A percentile compares a stretch with the other conserved stretches of the same genome.
Evolutionary conservation across 2,329 filamentous ascomycete genomes (phyloP).

Genomic region (Myriosclerotinia duriaeana): DNA sequence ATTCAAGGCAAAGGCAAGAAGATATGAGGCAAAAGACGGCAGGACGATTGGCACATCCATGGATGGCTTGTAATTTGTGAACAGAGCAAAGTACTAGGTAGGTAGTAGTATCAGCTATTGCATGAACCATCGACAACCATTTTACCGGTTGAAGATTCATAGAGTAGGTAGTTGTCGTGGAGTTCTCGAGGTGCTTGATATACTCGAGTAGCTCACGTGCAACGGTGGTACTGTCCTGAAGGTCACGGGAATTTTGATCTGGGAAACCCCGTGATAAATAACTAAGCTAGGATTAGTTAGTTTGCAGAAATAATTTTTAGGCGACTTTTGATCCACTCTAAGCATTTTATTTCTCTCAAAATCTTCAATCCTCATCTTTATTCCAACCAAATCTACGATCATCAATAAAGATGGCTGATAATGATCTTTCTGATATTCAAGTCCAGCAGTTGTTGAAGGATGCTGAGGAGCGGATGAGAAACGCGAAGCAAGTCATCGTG

Average conservation of each 20-base stretch:
- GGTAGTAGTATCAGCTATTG: background rate
- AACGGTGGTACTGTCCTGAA: background rate
- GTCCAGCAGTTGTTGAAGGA: conserved; percentile 62
- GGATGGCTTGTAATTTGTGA: background rate
- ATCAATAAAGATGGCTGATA: conserved; percentile 36
- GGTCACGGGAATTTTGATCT: conserved; percentile 2
- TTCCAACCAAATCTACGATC: conserved; percentile 2
- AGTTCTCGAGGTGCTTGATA: background rate
- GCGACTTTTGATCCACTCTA: conserved; percentile 16
- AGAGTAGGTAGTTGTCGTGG: no score
- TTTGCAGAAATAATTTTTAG: conserved; percentile 18
- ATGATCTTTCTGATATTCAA: conserved; percentile 60
- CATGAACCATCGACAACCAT: background rate
- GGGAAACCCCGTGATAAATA: conserved; percentile 1
- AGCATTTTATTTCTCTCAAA: conserved; percentile 18
- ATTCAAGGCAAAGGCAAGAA: conserved; percentile 3
- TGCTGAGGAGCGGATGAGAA: conserved; percentile 58
- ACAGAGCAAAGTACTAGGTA: background rate
- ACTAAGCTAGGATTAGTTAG: conserved; percentile 10
- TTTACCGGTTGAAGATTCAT: background rate
- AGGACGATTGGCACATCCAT: background rate
- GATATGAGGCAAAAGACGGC: no score
- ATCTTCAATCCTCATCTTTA: conserved; percentile 1
- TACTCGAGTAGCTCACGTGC: background rate
- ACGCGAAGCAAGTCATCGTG: conserved; percentile 38